Evolutionary conservation across 176 grass and related monocot genomes (phyloP).

Genomic region (Oryza longistaminata): DNA sequence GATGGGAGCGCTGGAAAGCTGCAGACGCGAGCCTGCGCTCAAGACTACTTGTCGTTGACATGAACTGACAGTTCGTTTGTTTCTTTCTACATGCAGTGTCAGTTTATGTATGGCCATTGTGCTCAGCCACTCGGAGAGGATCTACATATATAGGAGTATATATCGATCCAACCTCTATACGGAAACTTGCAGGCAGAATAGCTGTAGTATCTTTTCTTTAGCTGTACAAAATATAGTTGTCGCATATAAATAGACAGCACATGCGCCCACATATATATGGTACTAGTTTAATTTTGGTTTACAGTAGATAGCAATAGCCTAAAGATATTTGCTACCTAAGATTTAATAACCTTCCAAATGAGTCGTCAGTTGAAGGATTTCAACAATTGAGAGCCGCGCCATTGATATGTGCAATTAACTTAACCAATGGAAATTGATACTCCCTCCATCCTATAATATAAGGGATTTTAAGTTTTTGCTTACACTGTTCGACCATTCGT

Average conservation of each 20-base stretch:
- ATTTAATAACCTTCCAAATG: not conserved
- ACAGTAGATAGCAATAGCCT: too few relatives aligned
- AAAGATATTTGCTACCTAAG: not conserved
- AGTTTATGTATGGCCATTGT: not conserved
- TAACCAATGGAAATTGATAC: not conserved
- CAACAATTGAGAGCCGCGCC: not conserved
- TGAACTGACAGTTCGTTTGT: slow-evolving; percentile 33
- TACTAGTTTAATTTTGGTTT: too few relatives aligned
- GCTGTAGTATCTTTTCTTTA: not conserved
- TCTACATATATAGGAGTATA: not conserved
- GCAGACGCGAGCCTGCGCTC: slow-evolving; percentile 25
- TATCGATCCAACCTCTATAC: not conserved
- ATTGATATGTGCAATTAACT: not conserved
- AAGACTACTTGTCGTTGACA: slow-evolving; percentile 62
- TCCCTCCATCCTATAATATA: too few relatives aligned
- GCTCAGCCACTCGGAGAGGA: not conserved
- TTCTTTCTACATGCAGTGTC: not conserved
- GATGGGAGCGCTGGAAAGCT: slow-evolving; percentile 37
- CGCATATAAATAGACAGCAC: not conserved
- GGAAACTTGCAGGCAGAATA: not conserved
- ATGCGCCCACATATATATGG: not conserved
- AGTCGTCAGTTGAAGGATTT: not conserved
- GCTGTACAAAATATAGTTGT: not conserved
- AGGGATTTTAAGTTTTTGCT: too few relatives aligned
- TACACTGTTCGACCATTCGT: too few relatives aligned